Base-by-base conservation (phyloP, 805 yeast genomes). In the Candida parachauliodes region DNA sequence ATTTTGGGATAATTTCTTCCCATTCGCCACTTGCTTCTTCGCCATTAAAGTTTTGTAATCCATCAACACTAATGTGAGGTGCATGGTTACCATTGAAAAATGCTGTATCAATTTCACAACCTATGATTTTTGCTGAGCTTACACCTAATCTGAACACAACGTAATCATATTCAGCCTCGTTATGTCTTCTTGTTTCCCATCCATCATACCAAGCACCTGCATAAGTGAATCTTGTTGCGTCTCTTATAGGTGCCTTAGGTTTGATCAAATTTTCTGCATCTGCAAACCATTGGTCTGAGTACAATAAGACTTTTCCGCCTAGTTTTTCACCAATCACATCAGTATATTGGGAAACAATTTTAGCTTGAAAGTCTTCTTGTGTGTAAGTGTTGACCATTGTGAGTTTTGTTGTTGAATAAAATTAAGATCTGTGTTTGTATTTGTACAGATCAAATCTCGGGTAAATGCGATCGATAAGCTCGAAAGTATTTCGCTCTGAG, bases 171-270 rank as follows among this genome's bases (percentile, higher is more conserved):
- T 78, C 87, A 39, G 70, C 85, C 1, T 77, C 64, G 60, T 91
- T 91, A 69, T 91, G 98, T 62, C 98, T 76, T 57, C 97, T 74
- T 9, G 98, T 91, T 62, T 91, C 98, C 98, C 98, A 91, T 16
- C 98, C 98, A 50, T 91, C 98, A 57, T 87, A 91, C 96, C 97
- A 91, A 3, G 96, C 96, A 36, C 98, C 98, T 3, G 89, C 76
- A 42, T 76, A 83, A 2, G 81, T 77, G 59, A 88, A 89, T 50
- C 76, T 72, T 20, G 88, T 83, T 8, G 84, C 82, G 50, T 88
- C 95, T 53, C 94, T 70, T 40, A 87, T 75, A 2, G 97, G 95
- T 3, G 81, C 74, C 32, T 72, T 73, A 26, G 96, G 89, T 54
- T 85, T 81, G 57, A 88, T 80, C 51, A 91, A 72, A 62, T 91